Conservation (phyloP, 148 eudicot species). For the Pharnaceum exiguum region DNA sequence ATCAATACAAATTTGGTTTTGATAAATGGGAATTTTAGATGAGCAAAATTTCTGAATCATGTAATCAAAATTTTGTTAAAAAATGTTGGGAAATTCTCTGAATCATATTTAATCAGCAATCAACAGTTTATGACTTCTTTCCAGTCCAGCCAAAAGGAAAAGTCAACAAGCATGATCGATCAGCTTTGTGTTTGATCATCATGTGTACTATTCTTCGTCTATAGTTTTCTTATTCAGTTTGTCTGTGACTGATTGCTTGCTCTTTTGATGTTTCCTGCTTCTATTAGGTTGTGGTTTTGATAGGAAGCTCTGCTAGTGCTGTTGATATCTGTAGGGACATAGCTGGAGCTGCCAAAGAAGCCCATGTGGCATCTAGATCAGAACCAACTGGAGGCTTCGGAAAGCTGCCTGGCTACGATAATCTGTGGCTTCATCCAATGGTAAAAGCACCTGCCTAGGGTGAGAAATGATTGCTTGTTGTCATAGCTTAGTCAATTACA, state of each 20-base stretch:
- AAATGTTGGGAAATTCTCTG: too few species aligned
- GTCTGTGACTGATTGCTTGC: neutral
- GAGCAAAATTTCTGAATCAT: too few species aligned
- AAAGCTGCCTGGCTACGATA: slow-evolving; percentile 50
- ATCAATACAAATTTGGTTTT: too few species aligned
- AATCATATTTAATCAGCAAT: too few species aligned
- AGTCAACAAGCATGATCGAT: too few species aligned
- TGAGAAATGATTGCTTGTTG: slow-evolving; percentile 15
- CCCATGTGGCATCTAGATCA: slow-evolving; percentile 85
- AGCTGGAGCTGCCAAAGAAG: slow-evolving; percentile 71
- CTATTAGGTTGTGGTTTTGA: slow-evolving; percentile 66
- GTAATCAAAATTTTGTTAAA: too few species aligned
- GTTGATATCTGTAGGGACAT: slow-evolving; percentile 76
- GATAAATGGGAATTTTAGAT: too few species aligned
- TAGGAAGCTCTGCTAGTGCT: slow-evolving; percentile 88
- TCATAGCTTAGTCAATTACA: slow-evolving; percentile 4
- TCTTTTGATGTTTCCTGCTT: neutral
- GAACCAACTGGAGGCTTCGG: slow-evolving; percentile 17
- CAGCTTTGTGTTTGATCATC: too few species aligned
- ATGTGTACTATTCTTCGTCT: too few species aligned
- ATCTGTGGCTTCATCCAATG: slow-evolving; percentile 84
- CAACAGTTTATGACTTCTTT: too few species aligned
- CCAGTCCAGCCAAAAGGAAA: too few species aligned
- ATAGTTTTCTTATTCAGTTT: neutral
- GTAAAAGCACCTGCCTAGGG: slow-evolving; percentile 37